Percentiles rank a stretch among this genome's conserved stretches.
Conservation (phyloP, 768 basidiomycete genomes). For the Phlegmacium glaucopus region DNA sequence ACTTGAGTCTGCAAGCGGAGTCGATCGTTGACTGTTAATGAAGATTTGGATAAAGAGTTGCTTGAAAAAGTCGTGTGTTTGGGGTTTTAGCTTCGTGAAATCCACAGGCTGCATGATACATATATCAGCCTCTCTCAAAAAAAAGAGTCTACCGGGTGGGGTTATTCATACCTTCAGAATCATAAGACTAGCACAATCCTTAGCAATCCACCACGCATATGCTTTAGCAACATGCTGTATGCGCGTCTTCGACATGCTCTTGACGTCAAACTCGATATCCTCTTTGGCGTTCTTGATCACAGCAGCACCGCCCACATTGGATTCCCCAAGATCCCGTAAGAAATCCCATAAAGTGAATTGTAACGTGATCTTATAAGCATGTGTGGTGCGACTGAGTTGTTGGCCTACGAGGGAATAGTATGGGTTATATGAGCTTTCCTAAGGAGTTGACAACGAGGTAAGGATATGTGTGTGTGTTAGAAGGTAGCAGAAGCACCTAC, state of each 20-base stretch:
- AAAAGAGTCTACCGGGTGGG: neutral
- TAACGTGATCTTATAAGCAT: constrained; percentile 86
- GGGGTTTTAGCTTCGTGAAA: constrained; percentile 69
- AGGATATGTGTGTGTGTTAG: neutral
- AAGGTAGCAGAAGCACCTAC: constrained; percentile 37
- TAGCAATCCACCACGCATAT: constrained; percentile 92
- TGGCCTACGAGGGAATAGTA: constrained; percentile 91
- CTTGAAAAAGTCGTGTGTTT: constrained; percentile 62
- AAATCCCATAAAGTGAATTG: constrained; percentile 98
- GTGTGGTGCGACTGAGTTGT: constrained; percentile 73
- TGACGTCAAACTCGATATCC: constrained; percentile 44
- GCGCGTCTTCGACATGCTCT: constrained; percentile 53
- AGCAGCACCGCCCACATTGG: constrained; percentile 74
- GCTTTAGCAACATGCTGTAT: constrained; percentile 75
- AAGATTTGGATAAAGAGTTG: constrained; percentile 70
- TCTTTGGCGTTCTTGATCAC: constrained; percentile 66
- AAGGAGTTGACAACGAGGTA: constrained; percentile 1
- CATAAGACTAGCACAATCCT: constrained; percentile 68
- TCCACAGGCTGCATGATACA: constrained; percentile 69
- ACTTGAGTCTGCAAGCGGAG: constrained; percentile 52
- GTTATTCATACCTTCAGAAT: constrained; percentile 72
- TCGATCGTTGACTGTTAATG: constrained; percentile 68
- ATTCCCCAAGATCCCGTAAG: constrained; percentile 85
- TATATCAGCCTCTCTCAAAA: neutral
- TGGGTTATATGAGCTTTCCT: constrained; percentile 94